Base-by-base conservation (phyloP, 75 land plant species). In the Picea glauca region DNA sequence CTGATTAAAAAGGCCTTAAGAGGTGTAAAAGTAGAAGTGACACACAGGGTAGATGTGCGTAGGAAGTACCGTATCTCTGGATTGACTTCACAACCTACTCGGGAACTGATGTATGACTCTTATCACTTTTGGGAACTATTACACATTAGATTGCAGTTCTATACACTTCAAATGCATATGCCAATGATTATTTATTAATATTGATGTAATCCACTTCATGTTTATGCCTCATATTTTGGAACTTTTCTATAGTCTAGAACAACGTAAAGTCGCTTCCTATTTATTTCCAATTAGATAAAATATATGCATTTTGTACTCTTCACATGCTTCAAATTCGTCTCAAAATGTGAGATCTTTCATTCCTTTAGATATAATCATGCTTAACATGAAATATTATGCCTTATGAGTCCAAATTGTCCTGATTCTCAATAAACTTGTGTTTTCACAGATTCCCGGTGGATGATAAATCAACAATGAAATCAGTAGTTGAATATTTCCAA, bases 1-100 rank as follows among this genome's bases (percentile, higher is more conserved):
- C 79, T 88, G 93, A 85, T 92, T 30, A 92, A 92, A 83, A 92
- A 90, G 79, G 87, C 88, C 4, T 76, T 92, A 20, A 61, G 88
- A 75, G 93, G 93, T 58, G 88, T 92, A 0, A 89, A 90, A 74
- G 94, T 92, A 6, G 94, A 92, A 74, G 93, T 90, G 46, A 92
- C 94, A 54, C 93, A 92, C 67, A 76, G 94, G 20, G 94, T 84
- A 61, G 88, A 80, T 46, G 85, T 90, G 88, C 90, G 87, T 2
- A 75, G 92, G 21, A 92, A 89, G 81, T 92, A 92, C 58, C 86
- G 94, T 4, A 84, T 92, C 18, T 85, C 92, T 62, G 93, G 94
- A 13, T 76, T 90, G 35, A 90, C 92, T 46, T 82, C 90, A 17
- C 90, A 90, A 83, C 86, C 92, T 17, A 90, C 92, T 0, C 77